Percentiles rank a stretch among this genome's conserved stretches.
Evolutionary conservation across 2,329 filamentous ascomycete species (phyloP).

Genomic region (Claviceps cyperi): DNA sequence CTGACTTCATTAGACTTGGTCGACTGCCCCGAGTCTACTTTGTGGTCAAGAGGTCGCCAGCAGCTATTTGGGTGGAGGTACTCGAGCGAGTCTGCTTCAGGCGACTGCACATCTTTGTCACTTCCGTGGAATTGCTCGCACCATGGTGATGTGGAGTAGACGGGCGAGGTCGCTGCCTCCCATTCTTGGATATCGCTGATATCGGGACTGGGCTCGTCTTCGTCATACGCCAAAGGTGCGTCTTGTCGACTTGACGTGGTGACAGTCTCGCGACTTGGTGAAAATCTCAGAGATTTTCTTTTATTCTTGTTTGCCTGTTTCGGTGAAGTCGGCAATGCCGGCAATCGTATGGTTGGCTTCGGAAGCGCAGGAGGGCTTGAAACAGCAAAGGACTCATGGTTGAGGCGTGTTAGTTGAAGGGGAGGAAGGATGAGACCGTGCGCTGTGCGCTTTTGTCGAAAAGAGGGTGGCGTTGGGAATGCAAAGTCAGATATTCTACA

Average conservation of each 20-base stretch:
- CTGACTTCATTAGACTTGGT: slow-evolving; percentile 10
- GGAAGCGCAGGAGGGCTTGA: slow-evolving; percentile 1
- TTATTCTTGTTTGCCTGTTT: background rate
- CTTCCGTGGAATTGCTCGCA: background rate
- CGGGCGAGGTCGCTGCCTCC: slow-evolving; percentile 10
- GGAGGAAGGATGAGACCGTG: background rate
- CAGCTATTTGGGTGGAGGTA: slow-evolving; percentile 3
- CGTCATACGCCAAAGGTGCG: slow-evolving; percentile 10
- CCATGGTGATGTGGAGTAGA: background rate
- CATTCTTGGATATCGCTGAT: slow-evolving; percentile 25
- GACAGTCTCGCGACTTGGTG: slow-evolving; percentile 1
- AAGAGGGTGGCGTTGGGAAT: slow-evolving; percentile 20
- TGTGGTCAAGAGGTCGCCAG: background rate
- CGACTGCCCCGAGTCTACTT: background rate
- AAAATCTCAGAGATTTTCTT: background rate
- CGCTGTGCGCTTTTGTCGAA: background rate
- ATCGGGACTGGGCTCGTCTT: slow-evolving; percentile 22
- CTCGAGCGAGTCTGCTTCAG: slow-evolving; percentile 9
- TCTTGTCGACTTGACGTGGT: slow-evolving; percentile 12
- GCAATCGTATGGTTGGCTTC: slow-evolving; percentile 3
- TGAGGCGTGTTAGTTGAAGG: background rate
- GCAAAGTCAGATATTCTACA: slow-evolving; percentile 19
- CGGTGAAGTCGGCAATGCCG: slow-evolving; percentile 1
- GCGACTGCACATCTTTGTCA: background rate
- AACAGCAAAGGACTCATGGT: background rate